Evolutionary conservation across 116 monocot species (phyloP).

Genomic region (Iris pallida): DNA sequence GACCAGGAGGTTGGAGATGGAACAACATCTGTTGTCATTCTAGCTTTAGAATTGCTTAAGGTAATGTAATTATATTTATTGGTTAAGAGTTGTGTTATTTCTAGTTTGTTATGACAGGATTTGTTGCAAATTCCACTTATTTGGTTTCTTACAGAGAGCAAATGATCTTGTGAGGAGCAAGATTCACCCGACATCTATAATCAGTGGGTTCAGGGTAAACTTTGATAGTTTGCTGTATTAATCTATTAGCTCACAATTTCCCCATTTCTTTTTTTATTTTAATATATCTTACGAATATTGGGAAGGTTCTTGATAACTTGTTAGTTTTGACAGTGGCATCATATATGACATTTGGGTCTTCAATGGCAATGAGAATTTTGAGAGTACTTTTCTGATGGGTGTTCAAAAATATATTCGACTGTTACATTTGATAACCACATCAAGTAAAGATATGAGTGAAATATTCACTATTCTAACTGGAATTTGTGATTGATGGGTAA

Average conservation of each 20-base stretch:
- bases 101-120: neutral
- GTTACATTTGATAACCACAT: too few relatives aligned
- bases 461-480: too few relatives aligned
- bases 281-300: too few relatives aligned
- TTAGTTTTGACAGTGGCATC: too few relatives aligned
- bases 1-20: slow-evolving; percentile 97
- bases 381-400: too few relatives aligned
- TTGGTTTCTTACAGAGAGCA: slow-evolving; percentile 68
- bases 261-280: too few relatives aligned
- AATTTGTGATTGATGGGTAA: too few relatives aligned
- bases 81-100: neutral
- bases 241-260: neutral
- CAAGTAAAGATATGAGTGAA: too few relatives aligned
- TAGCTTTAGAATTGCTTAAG: slow-evolving; percentile 95
- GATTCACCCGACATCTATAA: slow-evolving; percentile 96
- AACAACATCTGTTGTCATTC: slow-evolving; percentile 88
- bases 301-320: too few relatives aligned
- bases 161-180: slow-evolving; percentile 97
- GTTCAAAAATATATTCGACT: too few relatives aligned
- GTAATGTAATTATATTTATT: slow-evolving; percentile 25
- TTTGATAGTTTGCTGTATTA: slow-evolving; percentile 3
- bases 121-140: neutral
- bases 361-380: too few relatives aligned
- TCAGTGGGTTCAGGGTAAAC: slow-evolving; percentile 84
- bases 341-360: too few relatives aligned